phyloP scores from a whole-genome alignment of 208 protist species.

The Acanthamoeba healyi region DNA sequence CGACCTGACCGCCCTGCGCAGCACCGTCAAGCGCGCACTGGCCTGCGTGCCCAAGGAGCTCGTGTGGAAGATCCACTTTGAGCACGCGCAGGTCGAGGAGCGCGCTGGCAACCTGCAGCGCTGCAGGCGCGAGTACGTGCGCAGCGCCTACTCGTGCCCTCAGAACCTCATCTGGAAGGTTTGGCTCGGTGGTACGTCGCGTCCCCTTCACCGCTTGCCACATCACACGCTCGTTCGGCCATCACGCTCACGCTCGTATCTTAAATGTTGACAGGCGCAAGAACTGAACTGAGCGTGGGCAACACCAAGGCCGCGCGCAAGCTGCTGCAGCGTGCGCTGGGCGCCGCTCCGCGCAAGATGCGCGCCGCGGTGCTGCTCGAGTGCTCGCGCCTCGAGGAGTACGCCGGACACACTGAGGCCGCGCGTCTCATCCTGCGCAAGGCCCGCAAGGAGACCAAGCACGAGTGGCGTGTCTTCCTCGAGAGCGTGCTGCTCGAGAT shows the following conservation, averaged over 20 bases:
- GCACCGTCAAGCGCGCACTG: conserved; percentile 79
- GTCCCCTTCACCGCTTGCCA: background rate
- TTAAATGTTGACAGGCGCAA: conserved; percentile 74
- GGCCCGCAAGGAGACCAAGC: conserved; percentile 82
- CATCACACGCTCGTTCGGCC: background rate
- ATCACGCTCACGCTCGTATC: background rate
- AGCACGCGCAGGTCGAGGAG: conserved; percentile 91
- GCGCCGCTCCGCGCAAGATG: conserved; percentile 88
- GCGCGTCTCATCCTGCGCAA: conserved; percentile 86
- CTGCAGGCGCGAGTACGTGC: conserved; percentile 84
- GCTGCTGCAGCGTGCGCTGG: conserved; percentile 86
- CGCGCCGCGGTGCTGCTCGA: conserved; percentile 89
- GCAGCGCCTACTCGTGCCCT: conserved; percentile 83
- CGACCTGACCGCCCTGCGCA: conserved; percentile 64
- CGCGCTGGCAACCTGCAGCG: conserved; percentile 82
- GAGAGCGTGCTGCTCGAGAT: conserved; percentile 91
- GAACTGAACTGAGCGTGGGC: conserved; percentile 85
- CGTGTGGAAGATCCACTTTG: conserved; percentile 93
- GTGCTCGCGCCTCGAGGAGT: conserved; percentile 89
- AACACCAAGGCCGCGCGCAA: conserved; percentile 78
- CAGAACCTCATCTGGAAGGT: conserved; percentile 92
- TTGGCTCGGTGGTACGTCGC: conserved; percentile 85
- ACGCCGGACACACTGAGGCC: conserved; percentile 82
- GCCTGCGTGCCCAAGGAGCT: conserved; percentile 86
- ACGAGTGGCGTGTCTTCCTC: conserved; percentile 92